Evolutionary conservation across 2,329 filamentous ascomycete species (phyloP).

Genomic region (Fusarium sp.): DNA sequence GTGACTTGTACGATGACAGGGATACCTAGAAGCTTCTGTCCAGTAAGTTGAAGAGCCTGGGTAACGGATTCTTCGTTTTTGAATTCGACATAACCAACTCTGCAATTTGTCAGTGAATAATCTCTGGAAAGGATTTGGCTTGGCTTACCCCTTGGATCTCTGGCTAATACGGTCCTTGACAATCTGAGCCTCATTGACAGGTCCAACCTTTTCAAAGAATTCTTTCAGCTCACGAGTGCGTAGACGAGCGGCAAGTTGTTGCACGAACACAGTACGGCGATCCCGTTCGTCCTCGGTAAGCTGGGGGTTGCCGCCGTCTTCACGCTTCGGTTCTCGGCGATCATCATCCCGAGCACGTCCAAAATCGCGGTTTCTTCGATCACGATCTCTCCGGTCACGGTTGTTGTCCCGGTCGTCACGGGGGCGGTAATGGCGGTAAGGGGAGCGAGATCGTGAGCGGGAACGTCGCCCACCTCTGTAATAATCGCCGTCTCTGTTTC

Average conservation of each 20-base stretch:
- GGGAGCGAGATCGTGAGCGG: slow-evolving; percentile 78
- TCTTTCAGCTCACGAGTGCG: slow-evolving; percentile 91
- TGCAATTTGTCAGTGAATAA: slow-evolving; percentile 57
- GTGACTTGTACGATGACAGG: slow-evolving; percentile 98
- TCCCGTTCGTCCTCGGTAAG: slow-evolving; percentile 96
- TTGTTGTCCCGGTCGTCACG: slow-evolving; percentile 63
- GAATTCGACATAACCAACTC: slow-evolving; percentile 99
- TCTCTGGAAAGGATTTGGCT: background rate
- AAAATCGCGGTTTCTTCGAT: slow-evolving; percentile 62
- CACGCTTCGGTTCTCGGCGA: slow-evolving; percentile 55
- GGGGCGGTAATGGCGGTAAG: slow-evolving; percentile 68
- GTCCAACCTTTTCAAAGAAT: slow-evolving; percentile 95
- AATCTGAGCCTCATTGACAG: slow-evolving; percentile 97
- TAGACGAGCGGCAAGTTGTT: slow-evolving; percentile 94
- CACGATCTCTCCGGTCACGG: slow-evolving; percentile 63
- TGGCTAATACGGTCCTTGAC: slow-evolving; percentile 97
- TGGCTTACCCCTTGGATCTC: slow-evolving; percentile 91
- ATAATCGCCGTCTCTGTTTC: slow-evolving; percentile 79
- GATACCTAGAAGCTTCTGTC: slow-evolving; percentile 97
- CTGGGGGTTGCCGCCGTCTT: slow-evolving; percentile 69
- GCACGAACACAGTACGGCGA: slow-evolving; percentile 95
- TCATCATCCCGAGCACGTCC: slow-evolving; percentile 67
- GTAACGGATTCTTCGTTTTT: slow-evolving; percentile 94
- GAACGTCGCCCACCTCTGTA: slow-evolving; percentile 67
- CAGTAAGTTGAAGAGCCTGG: slow-evolving; percentile 95